A percentile compares a stretch with the other conserved stretches of the same genome.
phyloP scores from a whole-genome alignment of 805 yeast genomes.

The Nakazawaea laoshanensis region DNA sequence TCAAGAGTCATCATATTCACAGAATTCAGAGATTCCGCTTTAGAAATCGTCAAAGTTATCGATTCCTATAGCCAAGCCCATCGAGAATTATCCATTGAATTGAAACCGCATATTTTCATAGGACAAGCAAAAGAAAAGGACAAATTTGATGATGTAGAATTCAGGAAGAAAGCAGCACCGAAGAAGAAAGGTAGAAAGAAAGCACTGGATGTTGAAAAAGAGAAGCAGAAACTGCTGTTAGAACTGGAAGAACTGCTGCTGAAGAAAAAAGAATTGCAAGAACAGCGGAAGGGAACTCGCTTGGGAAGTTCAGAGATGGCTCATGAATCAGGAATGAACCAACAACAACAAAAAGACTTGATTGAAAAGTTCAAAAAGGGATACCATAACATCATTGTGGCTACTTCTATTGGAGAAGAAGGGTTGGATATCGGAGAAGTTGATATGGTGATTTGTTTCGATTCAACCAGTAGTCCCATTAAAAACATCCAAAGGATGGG shows the following conservation, averaged over 20 bases:
- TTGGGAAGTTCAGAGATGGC: constrained; percentile 69
- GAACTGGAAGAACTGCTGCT: constrained; percentile 16
- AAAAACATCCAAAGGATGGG: constrained; percentile 96
- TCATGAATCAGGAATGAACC: constrained; percentile 81
- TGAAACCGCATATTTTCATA: constrained; percentile 78
- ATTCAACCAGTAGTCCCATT: constrained; percentile 88
- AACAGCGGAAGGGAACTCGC: constrained; percentile 15
- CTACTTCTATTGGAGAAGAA: constrained; percentile 97
- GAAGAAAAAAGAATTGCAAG: constrained; percentile 14
- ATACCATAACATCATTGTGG: constrained; percentile 71
- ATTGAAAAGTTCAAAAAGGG: constrained; percentile 70
- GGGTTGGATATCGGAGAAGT: constrained; percentile 98
- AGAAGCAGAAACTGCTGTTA: constrained; percentile 21
- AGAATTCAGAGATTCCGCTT: constrained; percentile 82
- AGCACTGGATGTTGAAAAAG: constrained; percentile 23
- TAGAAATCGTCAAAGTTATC: constrained; percentile 67
- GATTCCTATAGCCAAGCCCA: constrained; percentile 28
- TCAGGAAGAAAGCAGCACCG: constrained; percentile 31
- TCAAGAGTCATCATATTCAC: constrained; percentile 84
- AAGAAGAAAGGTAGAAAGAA: constrained; percentile 33
- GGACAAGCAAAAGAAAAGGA: constrained; percentile 83
- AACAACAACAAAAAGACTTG: constrained; percentile 74
- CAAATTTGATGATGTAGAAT: constrained; percentile 51
- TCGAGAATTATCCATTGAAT: constrained; percentile 20
- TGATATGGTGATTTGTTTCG: constrained; percentile 86